Conservation (phyloP, 805 yeast species). For the Ogataea ganodermae region DNA sequence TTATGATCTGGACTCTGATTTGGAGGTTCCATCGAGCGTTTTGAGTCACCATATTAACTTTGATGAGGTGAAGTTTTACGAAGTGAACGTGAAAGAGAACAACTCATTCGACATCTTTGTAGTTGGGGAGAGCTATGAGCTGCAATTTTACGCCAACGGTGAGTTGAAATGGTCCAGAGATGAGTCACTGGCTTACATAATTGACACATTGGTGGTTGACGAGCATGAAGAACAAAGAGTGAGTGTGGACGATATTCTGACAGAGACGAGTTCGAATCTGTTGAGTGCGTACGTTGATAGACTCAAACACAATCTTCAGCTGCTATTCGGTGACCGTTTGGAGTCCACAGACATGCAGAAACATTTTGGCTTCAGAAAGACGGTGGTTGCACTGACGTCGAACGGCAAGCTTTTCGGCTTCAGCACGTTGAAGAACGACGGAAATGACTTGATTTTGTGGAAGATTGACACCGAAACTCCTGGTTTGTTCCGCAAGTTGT, state of each 20-base stretch:
- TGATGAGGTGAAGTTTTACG: conserved; percentile 19
- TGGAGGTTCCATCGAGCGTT: neutral
- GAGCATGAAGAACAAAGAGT: conserved; percentile 23
- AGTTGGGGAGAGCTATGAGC: conserved; percentile 16
- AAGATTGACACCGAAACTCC: conserved; percentile 17
- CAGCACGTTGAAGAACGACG: conserved; percentile 37
- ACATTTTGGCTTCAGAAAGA: conserved; percentile 50
- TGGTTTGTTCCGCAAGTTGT: conserved; percentile 9
- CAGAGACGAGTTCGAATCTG: conserved; percentile 34
- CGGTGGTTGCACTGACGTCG: conserved; percentile 42
- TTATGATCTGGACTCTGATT: conserved; percentile 23
- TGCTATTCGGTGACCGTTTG: conserved; percentile 17
- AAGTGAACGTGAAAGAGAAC: conserved; percentile 11
- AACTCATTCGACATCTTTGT: conserved; percentile 16
- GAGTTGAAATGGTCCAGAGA: conserved; percentile 44
- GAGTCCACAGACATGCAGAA: conserved; percentile 19
- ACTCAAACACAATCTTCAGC: conserved; percentile 31
- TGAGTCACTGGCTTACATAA: conserved; percentile 42
- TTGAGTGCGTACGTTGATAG: conserved; percentile 37
- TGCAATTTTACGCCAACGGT: conserved; percentile 26
- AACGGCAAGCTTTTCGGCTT: conserved; percentile 46
- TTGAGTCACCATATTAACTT: conserved; percentile 20
- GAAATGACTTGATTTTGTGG: conserved; percentile 39
- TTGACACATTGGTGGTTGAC: conserved; percentile 37
- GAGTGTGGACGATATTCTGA: conserved; percentile 30